Conservation (phyloP, 2,329 filamentous ascomycete species). For the Lasiodiplodia citricola region DNA sequence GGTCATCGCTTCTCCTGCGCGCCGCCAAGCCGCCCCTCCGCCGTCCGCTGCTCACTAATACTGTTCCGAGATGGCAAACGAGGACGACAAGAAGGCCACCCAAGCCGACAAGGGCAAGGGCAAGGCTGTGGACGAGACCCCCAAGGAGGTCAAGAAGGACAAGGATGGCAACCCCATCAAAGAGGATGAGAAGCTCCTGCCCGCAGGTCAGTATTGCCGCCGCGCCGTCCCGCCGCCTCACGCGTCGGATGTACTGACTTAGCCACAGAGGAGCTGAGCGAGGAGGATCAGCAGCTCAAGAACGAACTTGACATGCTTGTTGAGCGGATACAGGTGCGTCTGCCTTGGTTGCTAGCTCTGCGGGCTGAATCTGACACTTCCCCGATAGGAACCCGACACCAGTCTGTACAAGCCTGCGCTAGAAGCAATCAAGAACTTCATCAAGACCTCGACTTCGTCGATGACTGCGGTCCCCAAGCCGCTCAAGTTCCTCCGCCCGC, state of each 20-base stretch:
- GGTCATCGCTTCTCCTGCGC: neutral
- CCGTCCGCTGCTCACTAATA: conserved; percentile 37
- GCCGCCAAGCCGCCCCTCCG: conserved; percentile 28
- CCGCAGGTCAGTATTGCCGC: conserved; percentile 56
- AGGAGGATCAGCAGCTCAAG: conserved; percentile 98
- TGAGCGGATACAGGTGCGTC: conserved; percentile 81
- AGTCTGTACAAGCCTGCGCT: conserved; percentile 90
- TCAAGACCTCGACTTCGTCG: conserved; percentile 98
- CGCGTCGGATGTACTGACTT: conserved; percentile 3
- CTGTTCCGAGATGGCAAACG: conserved; percentile 73
- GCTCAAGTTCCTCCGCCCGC: conserved; percentile 94
- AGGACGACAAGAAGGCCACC: conserved; percentile 83
- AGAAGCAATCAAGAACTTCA: conserved; percentile 96
- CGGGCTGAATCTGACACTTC: conserved; percentile 10
- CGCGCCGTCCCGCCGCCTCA: conserved; percentile 2
- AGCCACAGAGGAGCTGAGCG: conserved; percentile 81
- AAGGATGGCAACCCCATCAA: conserved; percentile 72
- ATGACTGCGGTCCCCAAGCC: conserved; percentile 99
- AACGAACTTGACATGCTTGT: conserved; percentile 97
- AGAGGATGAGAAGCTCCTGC: conserved; percentile 77
- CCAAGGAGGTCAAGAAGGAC: conserved; percentile 64
- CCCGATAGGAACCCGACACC: conserved; percentile 72
- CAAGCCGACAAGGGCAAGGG: conserved; percentile 94
- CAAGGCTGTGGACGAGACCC: conserved; percentile 74
- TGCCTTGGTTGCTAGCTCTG: neutral